Conservation (phyloP, 2,329 filamentous ascomycete genomes). For the Colletotrichum melonis region DNA sequence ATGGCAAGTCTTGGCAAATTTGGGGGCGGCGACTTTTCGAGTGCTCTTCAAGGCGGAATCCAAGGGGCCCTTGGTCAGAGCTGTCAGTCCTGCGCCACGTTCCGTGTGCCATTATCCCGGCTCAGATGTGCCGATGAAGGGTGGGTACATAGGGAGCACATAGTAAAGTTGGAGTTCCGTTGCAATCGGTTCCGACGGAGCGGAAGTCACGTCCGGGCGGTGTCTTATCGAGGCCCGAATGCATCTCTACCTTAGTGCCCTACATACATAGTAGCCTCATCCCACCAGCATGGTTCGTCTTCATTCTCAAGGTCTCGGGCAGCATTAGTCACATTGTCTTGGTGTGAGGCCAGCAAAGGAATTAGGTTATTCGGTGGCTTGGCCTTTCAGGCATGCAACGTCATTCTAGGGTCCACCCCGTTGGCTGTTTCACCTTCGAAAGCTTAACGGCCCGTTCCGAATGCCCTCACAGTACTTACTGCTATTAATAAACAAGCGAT, state of each 20-base stretch:
- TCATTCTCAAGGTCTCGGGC: slow-evolving; percentile 3
- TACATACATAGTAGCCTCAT: neutral
- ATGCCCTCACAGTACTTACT: slow-evolving; percentile 8
- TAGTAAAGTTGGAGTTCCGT: neutral
- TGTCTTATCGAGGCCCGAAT: neutral
- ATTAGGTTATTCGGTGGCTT: slow-evolving; percentile 12
- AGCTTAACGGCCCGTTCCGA: slow-evolving; percentile 33
- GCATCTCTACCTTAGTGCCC: neutral
- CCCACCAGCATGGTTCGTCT: slow-evolving; percentile 24
- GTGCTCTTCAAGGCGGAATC: slow-evolving; percentile 4
- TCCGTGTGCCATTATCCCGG: slow-evolving; percentile 1
- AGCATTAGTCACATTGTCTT: neutral
- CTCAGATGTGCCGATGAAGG: neutral
- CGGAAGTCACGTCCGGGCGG: neutral
- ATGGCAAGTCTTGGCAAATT: slow-evolving; percentile 19
- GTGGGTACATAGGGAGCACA: neutral
- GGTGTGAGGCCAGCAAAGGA: neutral
- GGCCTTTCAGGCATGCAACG: slow-evolving; percentile 11
- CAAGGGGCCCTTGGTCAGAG: neutral
- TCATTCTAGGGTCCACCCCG: neutral
- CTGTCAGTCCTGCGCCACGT: slow-evolving; percentile 19
- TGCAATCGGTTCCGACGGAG: slow-evolving; percentile 14
- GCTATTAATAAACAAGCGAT: neutral
- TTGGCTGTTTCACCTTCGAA: slow-evolving; percentile 9
- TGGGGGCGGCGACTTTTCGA: neutral